These are phyloP conservation scores for Bruguiera hainesii DNA, from an alignment of 441 rosid species.

Conservation along the genomic window DNA sequence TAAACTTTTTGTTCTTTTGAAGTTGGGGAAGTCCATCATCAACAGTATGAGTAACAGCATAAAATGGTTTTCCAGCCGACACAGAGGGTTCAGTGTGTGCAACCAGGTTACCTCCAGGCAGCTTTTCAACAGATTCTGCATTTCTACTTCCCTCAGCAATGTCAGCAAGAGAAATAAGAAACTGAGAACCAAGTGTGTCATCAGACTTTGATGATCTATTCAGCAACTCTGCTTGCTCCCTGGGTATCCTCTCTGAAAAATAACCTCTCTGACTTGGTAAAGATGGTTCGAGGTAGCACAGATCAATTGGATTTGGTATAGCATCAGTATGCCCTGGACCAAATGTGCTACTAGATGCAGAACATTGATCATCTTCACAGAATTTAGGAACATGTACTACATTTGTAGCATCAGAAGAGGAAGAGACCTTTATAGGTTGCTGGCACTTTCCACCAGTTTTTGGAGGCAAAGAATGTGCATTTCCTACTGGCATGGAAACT, in stretches of 20 bases:
- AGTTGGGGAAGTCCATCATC: conserved; percentile 33
- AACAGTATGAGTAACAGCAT: conserved; percentile 30
- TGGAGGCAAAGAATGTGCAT: conserved; percentile 34
- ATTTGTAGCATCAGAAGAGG: conserved; percentile 43
- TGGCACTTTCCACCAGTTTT: conserved; percentile 35
- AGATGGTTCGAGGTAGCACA: conserved; percentile 47
- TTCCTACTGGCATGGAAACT: conserved; percentile 31
- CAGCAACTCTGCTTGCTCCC: conserved; percentile 60
- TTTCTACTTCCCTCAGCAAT: conserved; percentile 41
- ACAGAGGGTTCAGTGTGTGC: conserved; percentile 23
- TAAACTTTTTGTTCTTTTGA: conserved; percentile 41
- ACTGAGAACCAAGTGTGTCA: conserved; percentile 77
- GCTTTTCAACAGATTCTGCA: conserved; percentile 40
- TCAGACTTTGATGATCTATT: conserved; percentile 75
- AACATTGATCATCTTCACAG: conserved; percentile 39
- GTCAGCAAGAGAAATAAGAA: conserved; percentile 51
- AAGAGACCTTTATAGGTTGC: conserved; percentile 34
- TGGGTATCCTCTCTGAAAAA: conserved; percentile 71
- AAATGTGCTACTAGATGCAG: conserved; percentile 36
- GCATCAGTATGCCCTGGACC: conserved; percentile 40
- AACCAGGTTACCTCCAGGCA: conserved; percentile 25
- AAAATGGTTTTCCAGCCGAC: conserved; percentile 26
- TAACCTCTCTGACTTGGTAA: conserved; percentile 53
- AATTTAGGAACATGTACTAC: conserved; percentile 35
- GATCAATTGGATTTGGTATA: conserved; percentile 48